phyloP scores from a whole-genome alignment of 345 rosid species.

The Lagerstroemia speciosa region DNA sequence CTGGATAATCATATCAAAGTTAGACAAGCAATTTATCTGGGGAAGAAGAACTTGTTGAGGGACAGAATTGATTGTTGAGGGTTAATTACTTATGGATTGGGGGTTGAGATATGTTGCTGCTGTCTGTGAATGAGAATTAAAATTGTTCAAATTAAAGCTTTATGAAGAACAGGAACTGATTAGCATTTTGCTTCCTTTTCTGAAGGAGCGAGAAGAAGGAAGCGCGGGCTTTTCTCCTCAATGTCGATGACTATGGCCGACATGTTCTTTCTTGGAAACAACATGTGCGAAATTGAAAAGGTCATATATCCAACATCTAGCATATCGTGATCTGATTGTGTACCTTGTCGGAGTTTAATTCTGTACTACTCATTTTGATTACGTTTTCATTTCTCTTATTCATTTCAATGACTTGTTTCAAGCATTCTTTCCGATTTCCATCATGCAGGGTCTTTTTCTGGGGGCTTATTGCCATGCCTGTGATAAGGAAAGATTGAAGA shows the following conservation, averaged over 20 bases:
- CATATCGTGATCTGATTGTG: not conserved
- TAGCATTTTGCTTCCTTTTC: not conserved
- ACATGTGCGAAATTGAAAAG: slow-evolving; percentile 1
- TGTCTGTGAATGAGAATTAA: not conserved
- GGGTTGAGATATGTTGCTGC: not conserved
- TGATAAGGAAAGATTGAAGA: slow-evolving; percentile 40
- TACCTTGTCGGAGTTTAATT: not conserved
- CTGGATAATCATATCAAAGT: not conserved
- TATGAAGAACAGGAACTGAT: not conserved
- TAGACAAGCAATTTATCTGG: too few relatives aligned
- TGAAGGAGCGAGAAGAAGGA: not conserved
- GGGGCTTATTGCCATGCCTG: slow-evolving; percentile 41
- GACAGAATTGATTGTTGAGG: not conserved
- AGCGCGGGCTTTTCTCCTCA: not conserved
- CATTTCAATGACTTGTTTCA: not conserved
- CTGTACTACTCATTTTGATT: not conserved
- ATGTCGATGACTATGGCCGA: not conserved
- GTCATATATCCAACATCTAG: not conserved
- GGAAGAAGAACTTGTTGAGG: not conserved
- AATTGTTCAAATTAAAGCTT: not conserved
- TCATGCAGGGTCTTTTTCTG: slow-evolving; percentile 27
- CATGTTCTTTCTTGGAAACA: not conserved
- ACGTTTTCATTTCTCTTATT: not conserved
- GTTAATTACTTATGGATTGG: not conserved
- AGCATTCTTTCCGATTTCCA: not conserved